A percentile compares a stretch with the other conserved stretches of the same genome.
Conservation (phyloP, 345 rosid species). For the Xanthoceras sorbifolium region DNA sequence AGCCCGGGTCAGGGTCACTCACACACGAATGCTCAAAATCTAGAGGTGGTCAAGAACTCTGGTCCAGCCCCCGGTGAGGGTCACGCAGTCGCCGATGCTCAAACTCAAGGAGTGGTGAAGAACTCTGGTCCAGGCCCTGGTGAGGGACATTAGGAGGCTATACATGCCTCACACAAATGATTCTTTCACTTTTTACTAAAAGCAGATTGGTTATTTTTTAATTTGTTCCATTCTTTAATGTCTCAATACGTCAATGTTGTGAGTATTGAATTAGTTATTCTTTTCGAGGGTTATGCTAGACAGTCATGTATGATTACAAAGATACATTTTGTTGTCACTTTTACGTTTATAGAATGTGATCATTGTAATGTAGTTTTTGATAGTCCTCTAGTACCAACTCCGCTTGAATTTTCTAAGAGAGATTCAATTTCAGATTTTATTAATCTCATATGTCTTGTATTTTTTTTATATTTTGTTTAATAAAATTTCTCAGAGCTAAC, state of each 20-base stretch:
- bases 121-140: slow-evolving; percentile 37
- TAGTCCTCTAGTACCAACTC: not conserved
- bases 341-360: too few species aligned
- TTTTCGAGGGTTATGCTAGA: not conserved
- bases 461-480: too few species aligned
- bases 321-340: not conserved
- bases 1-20: slow-evolving; percentile 32
- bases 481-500: not conserved
- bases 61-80: slow-evolving; percentile 41
- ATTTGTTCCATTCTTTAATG: not conserved
- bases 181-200: slow-evolving; percentile 7
- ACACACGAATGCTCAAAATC: not conserved
- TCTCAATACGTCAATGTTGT: not conserved
- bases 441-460: too few species aligned
- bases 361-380: not conserved
- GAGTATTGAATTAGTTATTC: not conserved
- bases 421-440: too few species aligned
- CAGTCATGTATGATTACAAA: not conserved
- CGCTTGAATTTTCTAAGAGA: too few species aligned
- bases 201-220: not conserved
- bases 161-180: not conserved
- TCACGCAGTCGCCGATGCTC: too few species aligned
- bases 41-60: not conserved
- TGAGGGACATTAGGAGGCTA: slow-evolving; percentile 32
- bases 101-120: not conserved